Evolutionary conservation across 2,329 filamentous ascomycete species (phyloP).

Genomic region (Xylariaceae sp.): DNA sequence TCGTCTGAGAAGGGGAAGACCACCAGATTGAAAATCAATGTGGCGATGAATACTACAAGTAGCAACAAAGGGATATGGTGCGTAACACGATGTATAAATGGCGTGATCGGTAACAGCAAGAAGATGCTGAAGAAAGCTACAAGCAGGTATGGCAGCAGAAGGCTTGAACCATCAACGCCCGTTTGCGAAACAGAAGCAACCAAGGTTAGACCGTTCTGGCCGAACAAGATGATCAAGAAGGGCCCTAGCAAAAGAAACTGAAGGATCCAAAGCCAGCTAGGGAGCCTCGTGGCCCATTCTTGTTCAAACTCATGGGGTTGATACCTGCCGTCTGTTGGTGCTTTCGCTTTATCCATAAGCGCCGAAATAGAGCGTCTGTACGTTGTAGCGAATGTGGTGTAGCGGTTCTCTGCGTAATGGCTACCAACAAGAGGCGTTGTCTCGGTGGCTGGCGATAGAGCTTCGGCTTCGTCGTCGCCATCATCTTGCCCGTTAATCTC

Average conservation of each 20-base stretch:
- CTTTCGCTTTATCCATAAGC: slow-evolving; percentile 37
- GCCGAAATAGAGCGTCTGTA: slow-evolving; percentile 54
- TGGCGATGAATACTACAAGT: slow-evolving; percentile 71
- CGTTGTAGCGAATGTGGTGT: slow-evolving; percentile 57
- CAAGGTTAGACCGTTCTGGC: slow-evolving; percentile 73
- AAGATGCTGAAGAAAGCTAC: slow-evolving; percentile 70
- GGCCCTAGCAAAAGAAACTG: slow-evolving; percentile 83
- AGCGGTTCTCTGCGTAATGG: slow-evolving; percentile 64
- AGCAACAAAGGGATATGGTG: slow-evolving; percentile 81
- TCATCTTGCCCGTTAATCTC: slow-evolving; percentile 24
- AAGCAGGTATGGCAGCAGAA: slow-evolving; percentile 71
- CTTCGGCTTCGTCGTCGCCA: slow-evolving; percentile 29
- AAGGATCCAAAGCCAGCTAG: slow-evolving; percentile 83
- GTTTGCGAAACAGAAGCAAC: slow-evolving; percentile 78
- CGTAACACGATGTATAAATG: slow-evolving; percentile 85
- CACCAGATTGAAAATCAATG: slow-evolving; percentile 80
- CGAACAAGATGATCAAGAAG: slow-evolving; percentile 74
- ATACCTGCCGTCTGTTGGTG: slow-evolving; percentile 25
- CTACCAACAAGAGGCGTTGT: slow-evolving; percentile 78
- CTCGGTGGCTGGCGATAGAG: slow-evolving; percentile 51
- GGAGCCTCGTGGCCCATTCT: slow-evolving; percentile 78
- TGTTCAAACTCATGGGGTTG: slow-evolving; percentile 73
- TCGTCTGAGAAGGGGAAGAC: slow-evolving; percentile 86
- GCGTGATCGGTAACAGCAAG: slow-evolving; percentile 74
- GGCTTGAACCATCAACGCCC: slow-evolving; percentile 76